Base-by-base conservation (phyloP, 495 filamentous ascomycete species). In the Tetracladium marchalianum region DNA sequence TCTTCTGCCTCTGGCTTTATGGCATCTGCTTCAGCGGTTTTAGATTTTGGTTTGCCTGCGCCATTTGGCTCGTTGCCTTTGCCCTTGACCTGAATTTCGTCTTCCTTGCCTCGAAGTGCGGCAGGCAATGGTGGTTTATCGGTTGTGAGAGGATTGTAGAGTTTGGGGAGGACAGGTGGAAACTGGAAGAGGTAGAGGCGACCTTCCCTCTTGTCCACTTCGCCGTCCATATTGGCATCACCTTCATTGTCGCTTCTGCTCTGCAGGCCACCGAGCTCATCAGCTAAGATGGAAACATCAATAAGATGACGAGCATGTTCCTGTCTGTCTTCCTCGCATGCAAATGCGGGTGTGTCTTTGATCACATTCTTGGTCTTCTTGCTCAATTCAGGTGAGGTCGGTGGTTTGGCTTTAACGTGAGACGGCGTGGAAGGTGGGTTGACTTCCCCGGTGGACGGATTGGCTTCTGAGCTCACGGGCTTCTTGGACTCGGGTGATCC, bases 121-220 rank as follows among this genome's bases (percentile, higher is more conserved):
- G 13, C 39, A 17, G 65, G 60, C 27, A 65, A 52, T 34, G 40
- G 49, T 40, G 35, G 22, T 45, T 55, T 56, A 1, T 36, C 33
- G 3, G 39, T 22, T 22, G 5, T 44, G 1, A 19, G 12, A 4
- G 50, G 50, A 43, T 57, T 53, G 40, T 54, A 37, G 11, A 83
- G 63, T 3, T 73, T 70, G 13, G 80, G 78, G 0, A 82, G 61
- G 12, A 77, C 65, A 11, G 75, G 72, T 15, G 80, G 80, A 46
- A 84, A 68, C 59, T 83, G 80, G 61, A 84, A 81, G 40, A 82
- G 66, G 44, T 79, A 82, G 47, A 80, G 60, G 39, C 71, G 69
- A 18, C 73, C 72, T 24, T 72, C 72, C 17, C 63, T 63, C 15
- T 52, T 59, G 32, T 62, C 49, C 16, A 18, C 17, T n/a, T 51